Base-by-base conservation (phyloP, 306 rosid genomes). In the Argentina anserina region DNA sequence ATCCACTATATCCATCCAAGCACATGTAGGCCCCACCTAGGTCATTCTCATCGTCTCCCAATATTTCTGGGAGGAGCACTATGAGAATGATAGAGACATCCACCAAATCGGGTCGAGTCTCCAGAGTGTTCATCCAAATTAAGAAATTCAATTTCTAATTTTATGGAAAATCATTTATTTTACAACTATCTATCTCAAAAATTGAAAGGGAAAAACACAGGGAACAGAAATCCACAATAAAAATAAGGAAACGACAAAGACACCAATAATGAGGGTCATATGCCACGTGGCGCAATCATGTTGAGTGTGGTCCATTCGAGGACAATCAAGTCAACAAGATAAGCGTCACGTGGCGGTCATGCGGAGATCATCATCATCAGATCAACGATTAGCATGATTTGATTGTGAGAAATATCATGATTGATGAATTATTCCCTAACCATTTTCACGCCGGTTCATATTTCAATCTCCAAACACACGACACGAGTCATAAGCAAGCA, bases 281-380 rank as follows among this genome's bases (percentile, higher is more conserved):
- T 0, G 70, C 26, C 78, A 67, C 75, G 65, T 67, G 78, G 71
- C 41, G 2, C 26, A 10, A 56, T 53, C 75, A 20, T 17, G 58
- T 47, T 26, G 67, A 1, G 39, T 26, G n/a, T 34, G 68, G 41
- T 5, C 17, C 71, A 5, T 17, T 9, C 29, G 31, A 28, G 63
- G 34, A 61, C 28, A 21, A 12, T n/a, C 18, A 15, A 26, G 78
- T 60, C 52, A n/a, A 55, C 26, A 29, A 3, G 52, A 74, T 50
- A 47, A 37, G 1, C 14, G 39, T 29, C 56, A 18, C 71, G 21
- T 60, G 75, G 65, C 71, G 43, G 62, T 66, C 74, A 66, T 36
- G 78, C 20, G 21, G 39, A 26, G 6, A 25, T 55, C 63, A 26
- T 56, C 20, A 12, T 56, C 18, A 21, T 9, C 29, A 23, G 14